Evolutionary conservation across 2,329 filamentous ascomycete genomes (phyloP).

Genomic region (Fusarium mangiferae): DNA sequence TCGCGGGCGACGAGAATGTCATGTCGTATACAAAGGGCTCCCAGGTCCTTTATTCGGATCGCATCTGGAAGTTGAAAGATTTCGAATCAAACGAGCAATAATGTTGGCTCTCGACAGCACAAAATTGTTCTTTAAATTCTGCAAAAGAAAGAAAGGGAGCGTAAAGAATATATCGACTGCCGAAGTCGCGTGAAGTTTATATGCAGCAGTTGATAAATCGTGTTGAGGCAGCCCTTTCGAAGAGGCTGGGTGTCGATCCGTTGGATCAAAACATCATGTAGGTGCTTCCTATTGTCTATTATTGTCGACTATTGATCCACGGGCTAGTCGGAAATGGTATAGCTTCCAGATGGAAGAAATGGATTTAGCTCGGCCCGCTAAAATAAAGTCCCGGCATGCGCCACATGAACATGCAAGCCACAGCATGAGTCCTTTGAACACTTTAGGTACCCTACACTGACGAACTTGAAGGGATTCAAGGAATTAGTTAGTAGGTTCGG

Average conservation of each 20-base stretch:
- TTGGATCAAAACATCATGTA: conserved; percentile 22
- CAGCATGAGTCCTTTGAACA: background rate
- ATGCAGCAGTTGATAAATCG: conserved; percentile 25
- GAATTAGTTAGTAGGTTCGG: background rate
- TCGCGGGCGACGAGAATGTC: conserved; percentile 57
- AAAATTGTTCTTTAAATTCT: background rate
- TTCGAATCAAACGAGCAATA: background rate
- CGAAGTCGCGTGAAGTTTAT: conserved; percentile 8
- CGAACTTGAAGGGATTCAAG: background rate
- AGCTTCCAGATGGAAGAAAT: background rate
- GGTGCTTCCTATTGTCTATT: conserved; percentile 12
- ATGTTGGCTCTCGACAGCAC: background rate
- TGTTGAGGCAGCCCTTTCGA: conserved; percentile 36
- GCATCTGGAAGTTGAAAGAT: conserved; percentile 29
- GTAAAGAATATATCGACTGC: background rate
- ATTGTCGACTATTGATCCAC: background rate
- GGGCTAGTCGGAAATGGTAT: conserved; percentile 7
- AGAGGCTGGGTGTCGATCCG: conserved; percentile 35
- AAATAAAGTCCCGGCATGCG: conserved; percentile 35
- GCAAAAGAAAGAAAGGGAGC: background rate
- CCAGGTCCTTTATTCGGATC: conserved; percentile 32
- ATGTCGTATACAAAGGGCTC: conserved; percentile 44
- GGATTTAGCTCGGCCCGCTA: conserved; percentile 33
- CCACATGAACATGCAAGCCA: conserved; percentile 19
- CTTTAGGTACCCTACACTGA: background rate